These are phyloP conservation scores for Raphanus sativus DNA, from an alignment of 345 rosid genomes.

Conservation along the genomic window DNA sequence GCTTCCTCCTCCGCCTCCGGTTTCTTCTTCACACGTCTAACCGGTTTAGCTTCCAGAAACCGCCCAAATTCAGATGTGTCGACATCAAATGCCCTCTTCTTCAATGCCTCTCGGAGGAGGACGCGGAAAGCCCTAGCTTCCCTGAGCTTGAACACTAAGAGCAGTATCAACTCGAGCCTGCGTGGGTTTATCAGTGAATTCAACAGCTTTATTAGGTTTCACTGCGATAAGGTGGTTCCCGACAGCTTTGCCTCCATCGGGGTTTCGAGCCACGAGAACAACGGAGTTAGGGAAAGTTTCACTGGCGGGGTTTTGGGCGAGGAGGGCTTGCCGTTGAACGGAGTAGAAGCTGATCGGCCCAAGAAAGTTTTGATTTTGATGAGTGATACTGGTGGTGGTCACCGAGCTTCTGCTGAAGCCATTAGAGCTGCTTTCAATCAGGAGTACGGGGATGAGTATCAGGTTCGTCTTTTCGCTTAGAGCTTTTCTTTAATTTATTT, in stretches of 20 bases:
- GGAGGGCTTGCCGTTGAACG: conserved; percentile 62
- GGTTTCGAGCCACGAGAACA: conserved; percentile 50
- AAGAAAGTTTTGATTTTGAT: conserved; percentile 92
- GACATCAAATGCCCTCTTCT: conserved; percentile 55
- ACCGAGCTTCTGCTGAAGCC: conserved; percentile 98
- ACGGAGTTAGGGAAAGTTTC: conserved; percentile 53
- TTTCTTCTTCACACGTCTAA: conserved; percentile 51
- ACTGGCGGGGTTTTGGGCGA: conserved; percentile 49
- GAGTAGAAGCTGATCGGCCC: conserved; percentile 49
- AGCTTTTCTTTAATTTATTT: conserved; percentile 1
- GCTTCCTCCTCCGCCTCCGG: conserved; percentile 49
- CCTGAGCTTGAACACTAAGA: conserved; percentile 49
- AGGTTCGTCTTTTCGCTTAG: conserved; percentile 38
- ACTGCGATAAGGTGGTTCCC: conserved; percentile 76
- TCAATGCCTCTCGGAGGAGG: conserved; percentile 40
- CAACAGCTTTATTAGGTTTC: conserved; percentile 62
- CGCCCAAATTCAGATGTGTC: conserved; percentile 48
- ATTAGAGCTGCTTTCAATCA: conserved; percentile 81
- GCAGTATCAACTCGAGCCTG: conserved; percentile 45
- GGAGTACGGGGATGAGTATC: conserved; percentile 87
- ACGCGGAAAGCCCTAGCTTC: conserved; percentile 53
- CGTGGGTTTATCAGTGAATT: conserved; percentile 57
- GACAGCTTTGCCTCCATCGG: conserved; percentile 73
- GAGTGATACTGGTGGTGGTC: conserved; percentile 99
- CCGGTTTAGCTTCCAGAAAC: conserved; percentile 47